phyloP scores from a whole-genome alignment of 139 green algal genomes.

The Zygnema cylindricum region DNA sequence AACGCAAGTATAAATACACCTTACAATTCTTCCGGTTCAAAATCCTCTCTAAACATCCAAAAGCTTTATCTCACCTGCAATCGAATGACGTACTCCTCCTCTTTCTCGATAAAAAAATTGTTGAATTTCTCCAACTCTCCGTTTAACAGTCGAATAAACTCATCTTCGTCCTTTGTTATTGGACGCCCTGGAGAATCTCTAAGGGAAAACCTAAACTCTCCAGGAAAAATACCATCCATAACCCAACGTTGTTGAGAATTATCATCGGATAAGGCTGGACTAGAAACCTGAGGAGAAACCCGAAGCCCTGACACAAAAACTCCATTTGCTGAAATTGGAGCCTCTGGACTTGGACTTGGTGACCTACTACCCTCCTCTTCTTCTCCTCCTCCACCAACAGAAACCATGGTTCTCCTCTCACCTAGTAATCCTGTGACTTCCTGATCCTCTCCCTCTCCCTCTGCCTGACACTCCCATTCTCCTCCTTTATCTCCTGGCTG shows the following conservation, averaged over 20 bases:
- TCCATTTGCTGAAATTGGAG: not conserved
- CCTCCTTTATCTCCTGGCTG: not conserved
- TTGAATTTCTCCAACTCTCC: conserved; percentile 67
- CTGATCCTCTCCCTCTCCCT: not conserved
- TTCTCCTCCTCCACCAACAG: conserved; percentile 1
- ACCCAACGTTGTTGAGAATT: not conserved
- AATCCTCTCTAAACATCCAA: no score
- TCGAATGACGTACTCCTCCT: conserved; percentile 67
- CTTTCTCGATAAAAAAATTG: conserved; percentile 69
- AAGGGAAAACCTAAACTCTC: not conserved
- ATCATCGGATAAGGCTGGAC: not conserved
- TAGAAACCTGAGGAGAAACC: not conserved
- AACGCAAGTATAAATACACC: no score
- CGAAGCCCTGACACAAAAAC: not conserved
- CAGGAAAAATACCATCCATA: not conserved
- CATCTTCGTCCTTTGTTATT: conserved; percentile 58
- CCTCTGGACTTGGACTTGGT: not conserved
- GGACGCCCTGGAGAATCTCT: not conserved
- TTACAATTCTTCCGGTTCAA: no score
- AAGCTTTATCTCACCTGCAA: conserved; percentile 31
- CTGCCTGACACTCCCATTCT: not conserved
- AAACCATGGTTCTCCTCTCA: not conserved
- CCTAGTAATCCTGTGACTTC: not conserved
- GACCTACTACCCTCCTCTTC: not conserved
- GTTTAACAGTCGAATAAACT: conserved; percentile 63